phyloP scores from a whole-genome alignment of 306 rosid species.

The Quercus alba region DNA sequence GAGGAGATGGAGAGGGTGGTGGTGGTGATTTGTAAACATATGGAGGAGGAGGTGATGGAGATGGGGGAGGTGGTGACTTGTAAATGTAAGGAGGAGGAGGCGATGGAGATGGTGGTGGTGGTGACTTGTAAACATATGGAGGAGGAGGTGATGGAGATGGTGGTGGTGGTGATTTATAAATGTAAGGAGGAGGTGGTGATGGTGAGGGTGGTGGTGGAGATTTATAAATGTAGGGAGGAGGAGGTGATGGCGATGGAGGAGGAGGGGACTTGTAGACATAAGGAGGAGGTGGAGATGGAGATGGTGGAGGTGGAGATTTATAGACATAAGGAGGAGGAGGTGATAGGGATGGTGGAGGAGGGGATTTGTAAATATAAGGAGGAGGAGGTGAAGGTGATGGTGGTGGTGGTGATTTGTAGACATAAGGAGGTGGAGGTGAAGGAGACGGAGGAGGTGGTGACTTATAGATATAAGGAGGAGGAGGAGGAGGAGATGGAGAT shows the following conservation, averaged over 20 bases:
- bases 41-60: background rate
- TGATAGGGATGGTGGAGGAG: background rate
- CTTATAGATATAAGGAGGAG: background rate
- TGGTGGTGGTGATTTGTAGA: no score
- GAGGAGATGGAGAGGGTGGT: background rate
- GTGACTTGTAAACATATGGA: background rate
- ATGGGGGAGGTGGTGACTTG: background rate
- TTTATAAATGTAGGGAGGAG: background rate
- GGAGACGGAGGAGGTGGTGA: background rate
- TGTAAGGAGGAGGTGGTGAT: background rate
- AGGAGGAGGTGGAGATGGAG: background rate
- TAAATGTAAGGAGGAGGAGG: background rate
- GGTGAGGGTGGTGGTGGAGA: background rate
- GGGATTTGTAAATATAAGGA: accelerated
- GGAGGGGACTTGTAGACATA: background rate
- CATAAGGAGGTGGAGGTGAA: background rate
- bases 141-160: background rate
- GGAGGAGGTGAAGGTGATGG: background rate
- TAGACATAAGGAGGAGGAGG: background rate
- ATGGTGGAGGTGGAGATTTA: background rate
- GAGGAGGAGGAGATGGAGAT: background rate
- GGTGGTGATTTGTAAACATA: background rate
- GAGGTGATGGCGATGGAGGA: background rate
- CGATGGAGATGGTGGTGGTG: background rate
- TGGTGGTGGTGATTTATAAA: background rate